Base-by-base conservation (phyloP, 176 grass and related monocot genomes). In the Tillandsia leiboldiana region DNA sequence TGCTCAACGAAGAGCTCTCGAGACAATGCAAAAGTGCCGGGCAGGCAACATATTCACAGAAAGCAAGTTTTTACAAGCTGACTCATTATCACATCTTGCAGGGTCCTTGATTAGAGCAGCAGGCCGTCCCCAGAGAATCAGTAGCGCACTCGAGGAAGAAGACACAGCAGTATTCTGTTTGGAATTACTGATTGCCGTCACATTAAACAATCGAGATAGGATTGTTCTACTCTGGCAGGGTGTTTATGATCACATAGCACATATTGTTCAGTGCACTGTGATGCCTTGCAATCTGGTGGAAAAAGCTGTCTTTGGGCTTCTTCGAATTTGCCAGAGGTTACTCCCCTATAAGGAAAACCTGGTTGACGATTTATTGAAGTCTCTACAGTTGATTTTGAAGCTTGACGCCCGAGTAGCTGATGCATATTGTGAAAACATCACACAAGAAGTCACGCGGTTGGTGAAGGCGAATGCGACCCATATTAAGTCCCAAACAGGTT, bases 331-430 rank as follows among this genome's bases (percentile, higher is more conserved):
- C 77, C 89, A 97, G 69, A 82, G 94, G 71, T 68, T 97, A 54
- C 85, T 97, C 52, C 94, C 94, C n/a, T 97, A 97, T 75, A 97
- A 97, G 70, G 94, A 90, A 33, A 92, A 97, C 64, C 73, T 97
- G 47, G 84, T 80, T 10, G 94, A 97, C 90, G 89, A 92, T 85
- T 79, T 97, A 73, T 69, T 97, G 74, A 84, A 70, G 57, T 93
- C 94, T 10, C 58, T 97, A 63, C 94, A 97, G 75, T 70, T 97
- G 23, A 86, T 97, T 76, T 54, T 97, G 63, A 97, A 97, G 78
- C 89, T 97, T 63, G 94, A 97, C 83, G 94, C 94, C 28, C 94
- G 94, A 79, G 94, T 97, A 51, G 94, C 94, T 53, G 94, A 97
- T 93, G 94, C 89, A 51, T 97, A 93, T 68, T 97, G 94, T 79